Evolutionary conservation across 306 rosid genomes (phyloP).

Genomic region (Ormosia semicastrata): DNA sequence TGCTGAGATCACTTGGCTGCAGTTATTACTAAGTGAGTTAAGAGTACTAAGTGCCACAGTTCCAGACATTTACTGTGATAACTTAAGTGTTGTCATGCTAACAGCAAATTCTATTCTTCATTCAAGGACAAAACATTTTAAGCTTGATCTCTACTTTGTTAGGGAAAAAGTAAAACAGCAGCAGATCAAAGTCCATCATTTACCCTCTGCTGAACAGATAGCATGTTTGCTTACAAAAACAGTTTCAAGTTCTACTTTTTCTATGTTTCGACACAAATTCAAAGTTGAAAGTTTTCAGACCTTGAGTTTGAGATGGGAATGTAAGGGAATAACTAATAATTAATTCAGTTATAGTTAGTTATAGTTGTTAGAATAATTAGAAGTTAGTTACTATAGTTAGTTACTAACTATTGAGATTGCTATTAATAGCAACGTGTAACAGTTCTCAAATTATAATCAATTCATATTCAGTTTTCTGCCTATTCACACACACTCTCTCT

Average conservation of each 20-base stretch:
- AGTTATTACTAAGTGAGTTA: too few species aligned
- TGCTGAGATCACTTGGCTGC: too few species aligned
- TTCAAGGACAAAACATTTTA: not conserved
- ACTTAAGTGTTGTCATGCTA: not conserved
- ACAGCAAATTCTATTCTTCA: not conserved
- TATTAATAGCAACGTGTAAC: too few species aligned
- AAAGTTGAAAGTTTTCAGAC: not conserved
- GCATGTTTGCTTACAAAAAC: not conserved
- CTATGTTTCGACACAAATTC: not conserved
- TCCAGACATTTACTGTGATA: not conserved
- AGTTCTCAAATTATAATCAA: too few species aligned
- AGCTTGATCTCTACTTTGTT: not conserved
- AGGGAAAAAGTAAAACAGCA: not conserved
- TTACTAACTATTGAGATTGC: too few species aligned
- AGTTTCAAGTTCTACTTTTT: not conserved
- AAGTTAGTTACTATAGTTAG: too few species aligned
- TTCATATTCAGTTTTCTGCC: too few species aligned
- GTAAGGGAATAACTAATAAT: not conserved
- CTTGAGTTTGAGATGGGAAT: not conserved
- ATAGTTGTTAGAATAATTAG: too few species aligned
- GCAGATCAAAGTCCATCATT: not conserved
- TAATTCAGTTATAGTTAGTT: too few species aligned
- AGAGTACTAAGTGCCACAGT: too few species aligned
- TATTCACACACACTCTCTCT: too few species aligned
- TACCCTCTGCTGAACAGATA: not conserved